phyloP scores from a whole-genome alignment of 2,329 filamentous ascomycete species.

The Colletotrichum endophyticum region DNA sequence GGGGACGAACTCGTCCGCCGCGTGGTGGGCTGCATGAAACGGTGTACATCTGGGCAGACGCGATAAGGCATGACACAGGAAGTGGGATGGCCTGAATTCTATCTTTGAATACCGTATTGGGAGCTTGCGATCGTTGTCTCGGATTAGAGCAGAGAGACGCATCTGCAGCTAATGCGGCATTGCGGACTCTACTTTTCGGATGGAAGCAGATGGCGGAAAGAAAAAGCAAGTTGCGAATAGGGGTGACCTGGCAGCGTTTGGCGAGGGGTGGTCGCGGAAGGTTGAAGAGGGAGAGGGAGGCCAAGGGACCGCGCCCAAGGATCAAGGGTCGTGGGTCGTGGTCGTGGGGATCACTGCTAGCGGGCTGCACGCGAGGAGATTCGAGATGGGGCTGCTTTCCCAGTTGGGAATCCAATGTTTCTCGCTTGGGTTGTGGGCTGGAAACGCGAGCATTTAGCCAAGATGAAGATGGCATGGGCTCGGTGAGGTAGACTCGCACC shows the following conservation, averaged over 20 bases:
- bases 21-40: slow-evolving; percentile 16
- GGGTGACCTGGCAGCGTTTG: neutral
- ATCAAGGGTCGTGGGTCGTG: slow-evolving; percentile 7
- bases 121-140: neutral
- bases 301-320: neutral
- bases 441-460: neutral
- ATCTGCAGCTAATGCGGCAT: neutral
- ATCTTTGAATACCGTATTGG: neutral
- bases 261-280: neutral
- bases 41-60: slow-evolving; percentile 1
- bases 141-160: neutral
- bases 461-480: neutral
- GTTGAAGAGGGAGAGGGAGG: neutral
- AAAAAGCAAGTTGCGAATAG: neutral
- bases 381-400: slow-evolving; percentile 14
- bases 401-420: slow-evolving; percentile 16
- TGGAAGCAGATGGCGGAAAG: neutral
- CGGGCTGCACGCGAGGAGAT: slow-evolving; percentile 13
- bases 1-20: slow-evolving; percentile 1
- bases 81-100: neutral
- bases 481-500: neutral
- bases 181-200: neutral
- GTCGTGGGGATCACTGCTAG: slow-evolving; percentile 12
- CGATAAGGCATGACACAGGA: neutral
- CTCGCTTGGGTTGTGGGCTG: slow-evolving; percentile 7